phyloP scores from a whole-genome alignment of 768 basidiomycete genomes.

The Rhizopogon rudus region DNA sequence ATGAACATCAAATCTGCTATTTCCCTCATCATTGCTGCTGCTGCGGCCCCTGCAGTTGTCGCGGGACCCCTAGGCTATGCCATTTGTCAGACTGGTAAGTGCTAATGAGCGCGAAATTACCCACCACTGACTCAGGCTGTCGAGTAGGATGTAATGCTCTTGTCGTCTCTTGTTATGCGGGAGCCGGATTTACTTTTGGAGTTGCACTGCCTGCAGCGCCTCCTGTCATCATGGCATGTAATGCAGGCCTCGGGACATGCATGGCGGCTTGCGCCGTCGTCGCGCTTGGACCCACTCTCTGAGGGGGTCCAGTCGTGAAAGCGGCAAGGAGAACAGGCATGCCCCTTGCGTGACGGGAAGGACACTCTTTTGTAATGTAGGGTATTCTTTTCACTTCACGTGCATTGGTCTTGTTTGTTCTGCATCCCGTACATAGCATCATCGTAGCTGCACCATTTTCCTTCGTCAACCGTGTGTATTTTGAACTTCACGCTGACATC shows the following conservation, averaged over 20 bases:
- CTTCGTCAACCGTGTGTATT: not conserved
- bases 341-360: not conserved
- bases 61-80: conserved; percentile 19
- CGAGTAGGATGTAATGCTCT: conserved; percentile 20
- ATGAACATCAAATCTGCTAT: conserved; percentile 23
- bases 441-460: not conserved
- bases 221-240: conserved; percentile 18
- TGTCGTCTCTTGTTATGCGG: conserved; percentile 16
- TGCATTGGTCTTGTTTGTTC: not conserved
- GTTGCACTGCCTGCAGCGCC: conserved; percentile 15
- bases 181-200: conserved; percentile 20
- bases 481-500: not conserved
- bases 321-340: not conserved
- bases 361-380: not conserved
- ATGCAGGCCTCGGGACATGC: conserved; percentile 16
- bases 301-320: not conserved
- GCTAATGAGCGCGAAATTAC: not conserved
- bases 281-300: conserved; percentile 21
- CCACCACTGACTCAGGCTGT: not conserved
- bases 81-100: conserved; percentile 19
- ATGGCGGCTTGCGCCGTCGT: conserved; percentile 19
- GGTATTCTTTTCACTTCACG: not conserved
- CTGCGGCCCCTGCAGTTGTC: conserved; percentile 4
- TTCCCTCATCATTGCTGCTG: conserved; percentile 13
- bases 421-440: not conserved